Evolutionary conservation across 2,329 filamentous ascomycete genomes (phyloP), one percentile per base, ranked within the genome.

Genomic region (Hymenoscyphus linearis): DNA sequence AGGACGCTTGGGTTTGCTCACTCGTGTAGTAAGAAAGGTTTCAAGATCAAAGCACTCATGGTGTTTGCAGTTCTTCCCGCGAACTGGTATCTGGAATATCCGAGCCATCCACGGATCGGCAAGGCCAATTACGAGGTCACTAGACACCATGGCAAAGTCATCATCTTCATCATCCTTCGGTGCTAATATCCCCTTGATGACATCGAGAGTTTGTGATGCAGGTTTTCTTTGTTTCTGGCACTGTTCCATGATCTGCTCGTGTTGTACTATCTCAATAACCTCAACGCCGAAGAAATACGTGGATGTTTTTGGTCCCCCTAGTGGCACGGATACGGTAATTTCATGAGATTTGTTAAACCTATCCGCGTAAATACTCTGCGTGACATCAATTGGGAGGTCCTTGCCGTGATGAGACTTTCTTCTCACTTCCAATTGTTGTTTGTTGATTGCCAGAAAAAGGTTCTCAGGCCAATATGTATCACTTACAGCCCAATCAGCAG

Each of bases 21-120:
- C 72, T 16, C 90, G 85, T 4, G 88, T 90, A 14, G 79, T 74
- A 9, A 99, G 81, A 78, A 91, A 98, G 0, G 84, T 93, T 22
- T 89, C 82, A 7, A 97, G 84, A 72, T 98, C 93, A 71, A 98
- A 97, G 71, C 92, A 96, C 71, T 97, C 91, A 37, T 88, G 78
- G 71, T 99, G 93, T 26, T 78, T 77, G 73, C 95, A 99, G 2
- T 74, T 68, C 7, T 70, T 76, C 27, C 91, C 86, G 31, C 93
- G 87, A 1, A 87, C 90, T 0, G 95, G 93, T 0, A 82, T 79
- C 4, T 82, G 77, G 71, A 89, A 92, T 12, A 95, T 80, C 13
- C 71, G 76, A 1, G 82, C 77, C 60, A 79, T 87, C 70, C 89
- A 90, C 0, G 88, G 87, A 71, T 91, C 88, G 0, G 84, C 77